Conservation (phyloP, 352 stramenopile genomes). For the Phytophthora fragariaefolia region DNA sequence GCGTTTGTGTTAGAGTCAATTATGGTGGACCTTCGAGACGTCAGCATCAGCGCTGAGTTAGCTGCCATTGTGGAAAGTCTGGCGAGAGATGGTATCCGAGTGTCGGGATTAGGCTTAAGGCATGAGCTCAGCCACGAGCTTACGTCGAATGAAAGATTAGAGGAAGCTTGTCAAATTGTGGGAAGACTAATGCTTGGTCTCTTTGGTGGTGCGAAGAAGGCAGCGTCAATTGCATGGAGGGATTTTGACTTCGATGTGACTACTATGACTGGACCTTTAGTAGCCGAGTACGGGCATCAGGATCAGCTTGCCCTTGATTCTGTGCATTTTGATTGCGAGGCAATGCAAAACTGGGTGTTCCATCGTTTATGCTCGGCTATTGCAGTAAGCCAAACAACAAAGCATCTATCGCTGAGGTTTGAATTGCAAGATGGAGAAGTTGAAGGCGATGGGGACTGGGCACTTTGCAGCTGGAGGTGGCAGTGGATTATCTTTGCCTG, state of each 20-base stretch:
- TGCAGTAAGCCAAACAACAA: slow-evolving; percentile 32
- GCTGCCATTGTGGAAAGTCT: slow-evolving; percentile 24
- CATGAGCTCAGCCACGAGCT: slow-evolving; percentile 15
- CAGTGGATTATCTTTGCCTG: slow-evolving; percentile 37
- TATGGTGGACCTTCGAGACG: slow-evolving; percentile 21
- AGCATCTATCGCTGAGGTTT: slow-evolving; percentile 24
- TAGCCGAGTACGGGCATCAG: slow-evolving; percentile 12
- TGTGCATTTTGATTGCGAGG: slow-evolving; percentile 35
- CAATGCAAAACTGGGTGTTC: slow-evolving; percentile 34
- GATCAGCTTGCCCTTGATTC: slow-evolving; percentile 19
- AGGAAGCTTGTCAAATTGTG: slow-evolving; percentile 20
- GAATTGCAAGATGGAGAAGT: slow-evolving; percentile 21
- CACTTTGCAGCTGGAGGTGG: slow-evolving; percentile 30
- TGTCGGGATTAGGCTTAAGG: slow-evolving; percentile 27
- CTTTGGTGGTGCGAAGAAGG: slow-evolving; percentile 24
- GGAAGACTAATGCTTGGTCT: slow-evolving; percentile 21
- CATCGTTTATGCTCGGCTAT: slow-evolving; percentile 36
- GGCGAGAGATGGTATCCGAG: slow-evolving; percentile 23
- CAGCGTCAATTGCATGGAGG: slow-evolving; percentile 2
- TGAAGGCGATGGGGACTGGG: slow-evolving; percentile 15
- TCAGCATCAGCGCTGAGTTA: slow-evolving; percentile 21
- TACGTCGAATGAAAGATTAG: slow-evolving; percentile 15
- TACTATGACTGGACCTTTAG: slow-evolving; percentile 31
- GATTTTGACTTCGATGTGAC: slow-evolving; percentile 20
- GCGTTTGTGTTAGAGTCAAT: slow-evolving; percentile 37